phyloP scores from a whole-genome alignment of 305 asterid species.

The Rubia peregrina region DNA sequence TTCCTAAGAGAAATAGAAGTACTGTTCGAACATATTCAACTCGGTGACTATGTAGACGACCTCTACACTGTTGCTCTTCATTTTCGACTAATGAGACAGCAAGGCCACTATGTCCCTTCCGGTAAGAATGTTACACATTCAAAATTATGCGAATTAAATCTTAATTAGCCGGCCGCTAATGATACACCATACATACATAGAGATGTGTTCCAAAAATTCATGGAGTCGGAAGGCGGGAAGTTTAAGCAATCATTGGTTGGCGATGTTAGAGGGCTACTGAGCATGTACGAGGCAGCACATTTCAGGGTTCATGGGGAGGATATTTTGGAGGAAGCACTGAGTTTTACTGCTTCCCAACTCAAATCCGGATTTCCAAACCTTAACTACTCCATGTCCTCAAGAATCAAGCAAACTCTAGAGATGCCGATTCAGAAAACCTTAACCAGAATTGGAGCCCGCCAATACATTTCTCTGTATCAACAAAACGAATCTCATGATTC shows the following conservation, averaged over 20 bases:
- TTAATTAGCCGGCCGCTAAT: not conserved
- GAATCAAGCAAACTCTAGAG: constrained; percentile 21
- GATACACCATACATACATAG: not conserved
- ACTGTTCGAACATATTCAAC: not conserved
- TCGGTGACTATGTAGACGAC: constrained; percentile 6
- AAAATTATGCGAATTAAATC: not conserved
- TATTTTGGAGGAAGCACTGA: constrained; percentile 22
- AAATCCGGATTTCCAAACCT: constrained; percentile 1
- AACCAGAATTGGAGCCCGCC: constrained; percentile 29
- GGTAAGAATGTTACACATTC: constrained; percentile 8
- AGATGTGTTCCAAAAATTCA: constrained; percentile 20
- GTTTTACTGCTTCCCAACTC: constrained; percentile 12
- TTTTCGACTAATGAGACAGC: constrained; percentile 29
- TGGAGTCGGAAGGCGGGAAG: constrained; percentile 6
- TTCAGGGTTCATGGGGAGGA: constrained; percentile 16
- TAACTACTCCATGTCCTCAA: constrained; percentile 7
- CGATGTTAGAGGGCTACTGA: constrained; percentile 18
- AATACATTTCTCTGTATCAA: constrained; percentile 22
- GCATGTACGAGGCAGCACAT: constrained; percentile 24
- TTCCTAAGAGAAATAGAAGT: constrained; percentile 28
- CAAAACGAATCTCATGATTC: constrained; percentile 15
- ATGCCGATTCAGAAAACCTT: constrained; percentile 24
- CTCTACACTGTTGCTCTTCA: constrained; percentile 20
- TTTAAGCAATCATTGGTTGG: constrained; percentile 10
- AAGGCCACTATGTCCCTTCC: constrained; percentile 10